phyloP scores from a whole-genome alignment of 257 asterid genomes.

The Ocimum tenuiflorum region DNA sequence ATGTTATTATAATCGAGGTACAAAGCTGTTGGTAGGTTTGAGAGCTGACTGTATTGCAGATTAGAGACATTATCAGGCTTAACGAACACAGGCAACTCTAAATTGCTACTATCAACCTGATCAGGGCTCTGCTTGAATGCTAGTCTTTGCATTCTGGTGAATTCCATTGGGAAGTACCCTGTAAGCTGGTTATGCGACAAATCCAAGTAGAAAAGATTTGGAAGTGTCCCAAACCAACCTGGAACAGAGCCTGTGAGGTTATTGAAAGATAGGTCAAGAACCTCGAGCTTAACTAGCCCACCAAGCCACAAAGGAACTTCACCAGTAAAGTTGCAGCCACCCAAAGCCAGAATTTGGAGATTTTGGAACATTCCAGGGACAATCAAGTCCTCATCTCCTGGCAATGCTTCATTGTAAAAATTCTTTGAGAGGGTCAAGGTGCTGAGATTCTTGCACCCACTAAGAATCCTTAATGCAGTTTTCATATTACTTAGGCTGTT shows the following conservation, averaged over 20 bases:
- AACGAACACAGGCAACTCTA: slow-evolving; percentile 85
- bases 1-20: slow-evolving; percentile 56
- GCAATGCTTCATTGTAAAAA: slow-evolving; percentile 59
- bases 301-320: slow-evolving; percentile 60
- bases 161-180: slow-evolving; percentile 62
- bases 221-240: slow-evolving; percentile 60
- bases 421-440: slow-evolving; percentile 60
- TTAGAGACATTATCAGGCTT: slow-evolving; percentile 73
- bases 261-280: slow-evolving; percentile 66
- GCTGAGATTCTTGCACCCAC: slow-evolving; percentile 65
- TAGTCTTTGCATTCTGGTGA: slow-evolving; percentile 44
- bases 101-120: slow-evolving; percentile 43
- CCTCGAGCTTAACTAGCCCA: slow-evolving; percentile 49
- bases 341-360: slow-evolving; percentile 61
- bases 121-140: slow-evolving; percentile 47
- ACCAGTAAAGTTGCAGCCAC: slow-evolving; percentile 72
- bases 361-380: slow-evolving; percentile 45
- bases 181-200: slow-evolving; percentile 55
- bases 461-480: slow-evolving; percentile 55
- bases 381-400: slow-evolving; percentile 34
- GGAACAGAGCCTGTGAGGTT: slow-evolving; percentile 58
- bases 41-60: slow-evolving; percentile 71
- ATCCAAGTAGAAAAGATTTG: slow-evolving; percentile 79
- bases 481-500: slow-evolving; percentile 65
- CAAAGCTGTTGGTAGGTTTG: slow-evolving; percentile 77